Evolutionary conservation across 306 rosid species (phyloP).

Genomic region (Cucumis melo): DNA sequence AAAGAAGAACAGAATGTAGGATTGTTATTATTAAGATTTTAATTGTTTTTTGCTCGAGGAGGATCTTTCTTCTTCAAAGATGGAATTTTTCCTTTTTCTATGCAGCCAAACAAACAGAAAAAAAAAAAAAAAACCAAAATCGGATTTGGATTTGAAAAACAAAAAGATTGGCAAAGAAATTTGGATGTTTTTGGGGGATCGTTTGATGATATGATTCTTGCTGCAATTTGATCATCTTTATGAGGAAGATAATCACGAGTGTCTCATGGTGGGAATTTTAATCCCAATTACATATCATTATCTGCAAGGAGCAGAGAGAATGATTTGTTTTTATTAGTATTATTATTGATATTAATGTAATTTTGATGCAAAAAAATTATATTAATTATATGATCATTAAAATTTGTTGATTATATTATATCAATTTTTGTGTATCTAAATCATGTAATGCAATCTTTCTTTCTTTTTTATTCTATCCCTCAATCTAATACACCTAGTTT

Average conservation of each 20-base stretch:
- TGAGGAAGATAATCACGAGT: not conserved
- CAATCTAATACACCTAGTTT: too few relatives aligned
- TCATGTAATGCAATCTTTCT: not conserved
- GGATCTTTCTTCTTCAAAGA: not conserved
- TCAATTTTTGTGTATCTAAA: not conserved
- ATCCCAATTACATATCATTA: not conserved
- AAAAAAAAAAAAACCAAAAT: not conserved
- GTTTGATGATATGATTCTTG: not conserved
- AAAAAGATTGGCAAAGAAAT: not conserved
- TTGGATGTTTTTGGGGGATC: not conserved
- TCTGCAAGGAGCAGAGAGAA: not conserved
- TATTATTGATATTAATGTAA: not conserved
- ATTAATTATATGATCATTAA: not conserved
- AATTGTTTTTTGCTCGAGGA: not conserved
- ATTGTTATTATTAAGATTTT: not conserved
- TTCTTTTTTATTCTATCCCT: not conserved
- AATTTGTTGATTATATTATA: not conserved
- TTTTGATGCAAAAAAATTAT: not conserved
- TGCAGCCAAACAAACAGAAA: not conserved
- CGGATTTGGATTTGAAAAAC: not conserved
- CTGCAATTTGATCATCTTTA: not conserved
- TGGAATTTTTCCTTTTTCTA: not conserved
- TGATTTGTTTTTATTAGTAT: not conserved
- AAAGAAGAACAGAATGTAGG: not conserved
- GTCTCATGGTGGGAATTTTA: not conserved